Evolutionary conservation across 441 rosid genomes (phyloP), one percentile per base, ranked within the genome.

Genomic region (Raphanus hybrid): DNA sequence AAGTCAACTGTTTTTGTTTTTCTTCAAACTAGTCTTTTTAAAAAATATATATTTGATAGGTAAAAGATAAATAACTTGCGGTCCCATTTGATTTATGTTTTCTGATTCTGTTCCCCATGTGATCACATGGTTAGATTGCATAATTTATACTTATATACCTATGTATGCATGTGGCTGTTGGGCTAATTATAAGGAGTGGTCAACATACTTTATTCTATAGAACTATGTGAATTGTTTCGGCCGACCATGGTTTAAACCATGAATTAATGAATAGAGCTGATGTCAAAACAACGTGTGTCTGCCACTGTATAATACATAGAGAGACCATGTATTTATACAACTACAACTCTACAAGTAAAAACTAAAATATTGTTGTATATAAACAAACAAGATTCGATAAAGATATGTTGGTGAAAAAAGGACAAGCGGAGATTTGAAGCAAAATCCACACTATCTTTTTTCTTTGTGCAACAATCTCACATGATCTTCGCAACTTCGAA

Each of bases 101-200:
- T 10, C 39, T 29, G 39, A 34, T 43, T 20, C 23, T 32, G 59
- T 59, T 73, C 35, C 61, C 75, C 82, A 79, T 79, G 82, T 79
- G 82, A 58, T 74, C 76, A 79, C 82, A 74, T 75, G 82, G 71
- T 10, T 43, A 43, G n/a, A 71, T 71, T 32, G 54, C 43, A 58
- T 58, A 60, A 15, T 60, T 14, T 20, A 60, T 27, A 43, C 45
- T 32, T 15, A 52, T 20, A 14, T 35, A 6, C 66, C 20, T 61
- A 61, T 67, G 55, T 16, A 50, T 45, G 29, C 27, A 50, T 63
- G 60, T 29, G 60, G 75, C 9, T 55, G 15, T 29, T 65, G 54
- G 54, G 32, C 54, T 57, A 18, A 55, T 64, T 8, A 69, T 63
- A 5, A 15, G 48, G 34, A 50, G 6, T 23, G 14, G 43, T 48